A percentile compares a stretch with the other conserved stretches of the same genome.
Conservation (phyloP, 2,329 filamentous ascomycete genomes). For the Colletotrichum tofieldiae region DNA sequence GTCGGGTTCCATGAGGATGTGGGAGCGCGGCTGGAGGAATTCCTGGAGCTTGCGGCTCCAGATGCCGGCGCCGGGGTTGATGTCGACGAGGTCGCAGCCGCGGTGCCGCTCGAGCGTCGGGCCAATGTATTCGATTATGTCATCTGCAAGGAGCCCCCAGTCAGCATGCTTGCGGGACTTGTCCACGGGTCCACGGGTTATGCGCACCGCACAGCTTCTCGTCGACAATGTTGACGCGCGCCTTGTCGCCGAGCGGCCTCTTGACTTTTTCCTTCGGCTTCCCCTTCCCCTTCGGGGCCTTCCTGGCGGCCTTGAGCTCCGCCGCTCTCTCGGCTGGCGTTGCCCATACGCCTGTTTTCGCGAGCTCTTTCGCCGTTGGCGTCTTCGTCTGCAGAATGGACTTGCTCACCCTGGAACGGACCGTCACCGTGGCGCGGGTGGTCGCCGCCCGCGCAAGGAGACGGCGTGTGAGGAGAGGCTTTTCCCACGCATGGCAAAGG, state of each 20-base stretch:
- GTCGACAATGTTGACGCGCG: slow-evolving; percentile 68
- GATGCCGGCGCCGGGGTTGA: slow-evolving; percentile 85
- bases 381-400: background rate
- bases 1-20: slow-evolving; percentile 87
- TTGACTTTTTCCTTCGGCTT: background rate
- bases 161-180: background rate
- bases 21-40: slow-evolving; percentile 81
- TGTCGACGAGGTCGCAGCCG: slow-evolving; percentile 88
- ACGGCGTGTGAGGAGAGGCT: background rate
- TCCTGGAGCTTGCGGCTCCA: slow-evolving; percentile 86
- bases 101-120: slow-evolving; percentile 77
- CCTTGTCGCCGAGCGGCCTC: slow-evolving; percentile 18
- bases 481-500: background rate
- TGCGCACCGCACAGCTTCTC: slow-evolving; percentile 64
- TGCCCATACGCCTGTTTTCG: background rate
- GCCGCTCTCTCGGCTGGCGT: background rate
- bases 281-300: background rate
- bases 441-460: background rate
- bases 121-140: slow-evolving; percentile 79
- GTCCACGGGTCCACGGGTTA: slow-evolving; percentile 36
- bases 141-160: slow-evolving; percentile 63
- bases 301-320: background rate
- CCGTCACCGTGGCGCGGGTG: background rate
- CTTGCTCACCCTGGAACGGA: background rate
- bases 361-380: background rate